Percentiles rank a stretch among this genome's conserved stretches.
Evolutionary conservation across 1,284 basidiomycete species (phyloP).

Genomic region (Naganishia liquefaciens): DNA sequence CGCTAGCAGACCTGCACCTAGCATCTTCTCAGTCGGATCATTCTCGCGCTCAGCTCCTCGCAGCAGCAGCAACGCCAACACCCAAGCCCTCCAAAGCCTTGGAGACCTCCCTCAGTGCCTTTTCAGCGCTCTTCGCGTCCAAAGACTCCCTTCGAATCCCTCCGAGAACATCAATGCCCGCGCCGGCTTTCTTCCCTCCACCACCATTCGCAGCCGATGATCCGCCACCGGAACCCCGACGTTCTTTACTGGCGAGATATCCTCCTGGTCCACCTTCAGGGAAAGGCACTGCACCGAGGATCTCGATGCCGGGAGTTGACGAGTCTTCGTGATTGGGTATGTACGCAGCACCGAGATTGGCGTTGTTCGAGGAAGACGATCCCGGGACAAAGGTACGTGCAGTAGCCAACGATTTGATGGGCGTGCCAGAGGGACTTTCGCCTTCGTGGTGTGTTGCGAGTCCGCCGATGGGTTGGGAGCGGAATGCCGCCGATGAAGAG

Average conservation of each 20-base stretch:
- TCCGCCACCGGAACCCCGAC: constrained; percentile 7
- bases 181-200: constrained; percentile 1
- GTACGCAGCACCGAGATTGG: background rate
- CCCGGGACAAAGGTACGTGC: background rate
- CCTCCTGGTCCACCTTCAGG: constrained; percentile 35
- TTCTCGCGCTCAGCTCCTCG: constrained; percentile 9
- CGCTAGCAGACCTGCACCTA: no score
- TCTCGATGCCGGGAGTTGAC: constrained; percentile 32
- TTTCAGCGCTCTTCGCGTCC: constrained; percentile 58
- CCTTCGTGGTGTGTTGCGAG: constrained; percentile 34
- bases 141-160: constrained; percentile 37
- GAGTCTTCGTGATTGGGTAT: constrained; percentile 28
- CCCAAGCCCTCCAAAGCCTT: constrained; percentile 62
- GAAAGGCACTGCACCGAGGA: constrained; percentile 31
- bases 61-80: constrained; percentile 14
- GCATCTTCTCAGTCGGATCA: background rate
- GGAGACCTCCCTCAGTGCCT: constrained; percentile 70
- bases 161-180: constrained; percentile 17
- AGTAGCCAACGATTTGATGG: constrained; percentile 11
- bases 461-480: background rate
- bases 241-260: constrained; percentile 38
- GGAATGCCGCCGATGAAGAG: constrained; percentile 18
- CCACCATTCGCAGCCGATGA: constrained; percentile 5
- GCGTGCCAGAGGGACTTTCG: constrained; percentile 23
- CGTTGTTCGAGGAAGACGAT: background rate